Base-by-base conservation (phyloP, 495 filamentous ascomycete species). In the Elaphomyces granulatus region DNA sequence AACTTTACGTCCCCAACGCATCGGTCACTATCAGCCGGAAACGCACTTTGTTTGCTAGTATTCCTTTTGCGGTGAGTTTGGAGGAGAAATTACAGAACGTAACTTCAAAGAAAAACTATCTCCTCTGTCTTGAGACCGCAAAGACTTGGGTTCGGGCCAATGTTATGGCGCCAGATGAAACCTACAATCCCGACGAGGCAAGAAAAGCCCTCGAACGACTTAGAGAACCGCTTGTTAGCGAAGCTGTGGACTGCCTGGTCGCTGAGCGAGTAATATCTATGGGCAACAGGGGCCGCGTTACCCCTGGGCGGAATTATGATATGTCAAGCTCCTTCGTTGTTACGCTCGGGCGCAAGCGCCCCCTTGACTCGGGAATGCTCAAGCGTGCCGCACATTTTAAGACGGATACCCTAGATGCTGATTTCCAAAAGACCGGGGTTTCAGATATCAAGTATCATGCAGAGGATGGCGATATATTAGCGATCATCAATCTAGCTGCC, bases 381-480 rank as follows among this genome's bases (percentile, higher is more conserved):
- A 48, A 53, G 15, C 62, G 74, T 28, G 78, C 80, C 0, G 59
- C 61, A 1, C 45, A 56, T 10, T 80, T 72, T 66, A 84, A 84
- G 48, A 48, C 49, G 2, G 56, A 59, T 0, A 47, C 53, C 12
- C 63, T 84, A 1, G 80, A 84, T 45, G 50, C 54, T 2, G 55
- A 58, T 6, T 72, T 83, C 45, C 59, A 57, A 15, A 42, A 48
- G 1, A 54, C 59, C 3, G 54, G 53, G 1, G 18, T 39, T 1
- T 43, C 44, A 26, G 52, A 60, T 8, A 32, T 65, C 6, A 40
- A 46, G 14, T 63, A 66, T 38, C 41, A 49, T 26, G 61, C 58
- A 17, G 54, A 61, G 28, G 78, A 90, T 48, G 81, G 81, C 15
- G 70, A 77, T 23, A 72, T 81, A 30, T 67, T 92, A 49, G 79